Base-by-base conservation (phyloP, 805 yeast species). In the Ogataea neopini region DNA sequence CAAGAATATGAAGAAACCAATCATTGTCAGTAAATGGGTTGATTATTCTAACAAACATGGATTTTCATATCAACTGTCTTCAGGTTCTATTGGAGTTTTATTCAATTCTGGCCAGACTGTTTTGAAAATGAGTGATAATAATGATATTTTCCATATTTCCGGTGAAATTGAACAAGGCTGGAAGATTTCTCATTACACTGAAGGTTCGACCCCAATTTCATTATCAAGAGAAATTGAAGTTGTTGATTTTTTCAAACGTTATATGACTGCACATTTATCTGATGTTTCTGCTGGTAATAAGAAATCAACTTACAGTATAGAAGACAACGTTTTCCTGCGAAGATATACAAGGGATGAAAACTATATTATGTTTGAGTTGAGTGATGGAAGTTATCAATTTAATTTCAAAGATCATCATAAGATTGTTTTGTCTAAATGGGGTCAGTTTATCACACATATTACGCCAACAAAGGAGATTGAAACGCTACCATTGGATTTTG, bases 21-120 rank as follows among this genome's bases (percentile, higher is more conserved):
- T 81, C 15, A 79, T 88, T 50, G 82, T 92, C 36, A 86, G 95
- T 51, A 91, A 92, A 64, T 94, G 99, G 99, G 98, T 95, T 23
- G 99, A 94, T 65, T 94, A 92, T 65, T 86, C 97, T 22, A 90
- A 91, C 70, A 89, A 86, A 66, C 95, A 92, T 67, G 99, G 99
- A 1, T 84, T 94, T 62, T 88, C 97, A 4, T 94, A 92, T 66
- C 96, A 94, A 63, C 71, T 94, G 48, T 87, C 92, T 17, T 86
- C 90, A 39, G 94, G 92, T 50, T 87, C 86, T 54, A 87, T 89
- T 56, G 98, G 97, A 17, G 96, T 91, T 11, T 72, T 87, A 49
- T 92, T 91, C 71, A 88, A 88, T 56, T 92, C 88, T 59, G 86
- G 88, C 15, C 83, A 86, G 48, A 85, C 96, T 3, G 80, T 94